Evolutionary conservation across 352 stramenopile genomes (phyloP), one percentile per base, ranked within the genome.

Genomic region (Pythium dissimile): DNA sequence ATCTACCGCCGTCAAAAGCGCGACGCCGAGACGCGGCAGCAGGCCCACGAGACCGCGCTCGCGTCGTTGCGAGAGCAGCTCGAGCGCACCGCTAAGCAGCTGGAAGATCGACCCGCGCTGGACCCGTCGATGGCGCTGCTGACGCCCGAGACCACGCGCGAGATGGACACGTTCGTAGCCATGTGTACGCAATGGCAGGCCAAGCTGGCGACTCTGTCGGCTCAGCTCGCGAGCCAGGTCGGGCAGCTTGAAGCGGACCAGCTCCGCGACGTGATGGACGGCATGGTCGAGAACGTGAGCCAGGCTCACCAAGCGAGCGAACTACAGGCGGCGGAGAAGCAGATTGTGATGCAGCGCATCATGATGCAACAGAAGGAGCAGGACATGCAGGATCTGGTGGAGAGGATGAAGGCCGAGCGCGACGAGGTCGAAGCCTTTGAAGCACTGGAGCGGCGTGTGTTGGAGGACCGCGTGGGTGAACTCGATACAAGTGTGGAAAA

Each of bases 401-500:
- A 54, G 11, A 37, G 64, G 27, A 38, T 64, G 5, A 5, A 43
- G 21, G 45, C 39, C 18, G 26, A 69, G 12, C 56, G 45, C 16
- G 53, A 65, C 2, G 72, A 74, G 7, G 55, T 52, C 0, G 73
- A 85, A 13, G 46, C 39, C 27, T 85, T 86, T 48, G 71, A 75
- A 39, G 59, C 66, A 5, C 66, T 85, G 20, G 78, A 88, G 59
- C 73, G 69, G 21, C 66, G 73, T 15, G 54, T 88, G 11, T 59
- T 79, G 27, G 63, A 80, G 28, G 73, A 86, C 35, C 67, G 75
- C 30, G 68, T 88, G 15, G 52, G 69, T 12, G 75, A 86, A 44
- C 46, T 86, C 27, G 75, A 84, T 56, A 80, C 67, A 20, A 73
- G 72, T 26, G 51, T 82, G 13, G 66, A 84, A 27, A 65, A 59